These are phyloP conservation scores for Diaporthe sp. DNA, from an alignment of 2,329 filamentous ascomycete species.

Conservation along the genomic window DNA sequence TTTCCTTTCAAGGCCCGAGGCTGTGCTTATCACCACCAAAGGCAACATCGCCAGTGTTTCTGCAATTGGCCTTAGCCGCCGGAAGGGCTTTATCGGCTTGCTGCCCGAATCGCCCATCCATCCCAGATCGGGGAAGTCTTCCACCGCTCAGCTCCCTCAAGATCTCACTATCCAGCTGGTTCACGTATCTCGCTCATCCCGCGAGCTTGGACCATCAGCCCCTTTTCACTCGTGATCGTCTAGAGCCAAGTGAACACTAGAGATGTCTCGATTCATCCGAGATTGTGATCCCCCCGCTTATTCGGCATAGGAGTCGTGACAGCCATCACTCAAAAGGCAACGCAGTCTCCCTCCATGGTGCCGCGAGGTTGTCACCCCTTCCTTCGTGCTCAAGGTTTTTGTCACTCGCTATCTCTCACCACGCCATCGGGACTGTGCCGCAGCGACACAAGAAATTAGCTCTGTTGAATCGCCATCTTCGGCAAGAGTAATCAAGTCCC, in stretches of 20 bases:
- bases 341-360: not conserved
- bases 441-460: not conserved
- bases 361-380: not conserved
- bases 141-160: not conserved
- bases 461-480: not conserved
- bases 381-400: not conserved
- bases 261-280: constrained; percentile 26
- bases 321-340: constrained; percentile 13
- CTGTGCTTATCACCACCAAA: constrained; percentile 24
- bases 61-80: constrained; percentile 12
- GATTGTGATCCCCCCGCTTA: constrained; percentile 1
- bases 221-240: not conserved
- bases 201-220: constrained; percentile 13
- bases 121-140: constrained; percentile 18
- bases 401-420: not conserved
- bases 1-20: constrained; percentile 9
- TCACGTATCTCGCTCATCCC: constrained; percentile 1
- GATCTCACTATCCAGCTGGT: not conserved
- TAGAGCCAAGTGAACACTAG: not conserved
- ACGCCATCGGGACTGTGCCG: not conserved
- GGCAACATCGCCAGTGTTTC: constrained; percentile 11
- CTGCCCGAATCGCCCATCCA: not conserved
- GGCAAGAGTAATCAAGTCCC: no score
- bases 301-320: not conserved
- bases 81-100: not conserved